phyloP scores from a whole-genome alignment of 106 monocot species.

The Vanilla planifolia region DNA sequence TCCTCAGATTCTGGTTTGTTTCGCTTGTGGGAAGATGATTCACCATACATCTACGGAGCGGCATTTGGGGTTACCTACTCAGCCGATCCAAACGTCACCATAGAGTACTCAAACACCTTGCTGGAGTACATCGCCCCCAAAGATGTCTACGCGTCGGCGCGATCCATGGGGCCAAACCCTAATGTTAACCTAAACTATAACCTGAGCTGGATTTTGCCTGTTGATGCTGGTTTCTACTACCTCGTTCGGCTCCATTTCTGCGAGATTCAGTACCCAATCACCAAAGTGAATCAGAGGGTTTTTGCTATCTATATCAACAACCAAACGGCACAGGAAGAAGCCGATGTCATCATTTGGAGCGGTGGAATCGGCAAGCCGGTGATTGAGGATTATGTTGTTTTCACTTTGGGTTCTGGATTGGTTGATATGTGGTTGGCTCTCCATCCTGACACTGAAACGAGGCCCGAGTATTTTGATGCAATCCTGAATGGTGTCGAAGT shows the following conservation, averaged over 20 bases:
- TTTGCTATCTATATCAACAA: slow-evolving; percentile 34
- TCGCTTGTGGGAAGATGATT: slow-evolving; percentile 41
- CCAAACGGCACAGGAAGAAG: slow-evolving; percentile 13
- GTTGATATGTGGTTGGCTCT: slow-evolving; percentile 26
- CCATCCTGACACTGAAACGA: slow-evolving; percentile 11
- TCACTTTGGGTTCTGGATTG: slow-evolving; percentile 11
- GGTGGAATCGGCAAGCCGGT: slow-evolving; percentile 24
- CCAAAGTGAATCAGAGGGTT: slow-evolving; percentile 18
- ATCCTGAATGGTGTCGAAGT: slow-evolving; percentile 39
- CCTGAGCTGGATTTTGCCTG: slow-evolving; percentile 40
- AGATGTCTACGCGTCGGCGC: slow-evolving; percentile 39
- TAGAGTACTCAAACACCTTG: slow-evolving; percentile 7
- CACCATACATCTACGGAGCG: slow-evolving; percentile 22
- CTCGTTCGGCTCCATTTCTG: slow-evolving; percentile 50
- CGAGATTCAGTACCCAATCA: slow-evolving; percentile 33
- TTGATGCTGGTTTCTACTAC: slow-evolving; percentile 54
- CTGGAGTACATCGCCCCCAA: slow-evolving; percentile 39
- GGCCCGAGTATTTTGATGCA: slow-evolving; percentile 17
- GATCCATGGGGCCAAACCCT: slow-evolving; percentile 37
- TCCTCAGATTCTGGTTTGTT: slow-evolving; percentile 28
- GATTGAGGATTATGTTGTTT: slow-evolving; percentile 26
- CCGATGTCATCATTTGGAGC: slow-evolving; percentile 31
- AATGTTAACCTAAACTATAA: slow-evolving; percentile 34
- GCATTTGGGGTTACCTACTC: slow-evolving; percentile 31
- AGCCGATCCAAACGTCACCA: slow-evolving; percentile 37